Percentiles rank a stretch among this genome's conserved stretches.
These are phyloP conservation scores for Saussurea involucrata DNA, from an alignment of 129 eudicot genomes.

Conservation along the genomic window DNA sequence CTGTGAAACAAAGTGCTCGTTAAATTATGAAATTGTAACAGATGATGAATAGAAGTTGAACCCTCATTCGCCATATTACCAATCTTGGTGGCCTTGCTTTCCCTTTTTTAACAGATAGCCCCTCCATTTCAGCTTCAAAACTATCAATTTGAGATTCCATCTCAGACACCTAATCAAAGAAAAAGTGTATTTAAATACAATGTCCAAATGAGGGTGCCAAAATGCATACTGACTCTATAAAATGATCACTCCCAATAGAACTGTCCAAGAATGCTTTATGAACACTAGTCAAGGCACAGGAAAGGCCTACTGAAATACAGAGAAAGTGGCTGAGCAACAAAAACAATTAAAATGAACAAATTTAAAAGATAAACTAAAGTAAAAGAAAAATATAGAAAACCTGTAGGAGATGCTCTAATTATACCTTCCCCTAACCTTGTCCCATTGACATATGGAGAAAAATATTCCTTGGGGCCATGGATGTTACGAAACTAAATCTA, in stretches of 20 bases:
- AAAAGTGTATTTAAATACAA: neutral
- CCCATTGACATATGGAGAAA: neutral
- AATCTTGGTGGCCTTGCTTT: slow-evolving; percentile 87
- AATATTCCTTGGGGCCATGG: neutral
- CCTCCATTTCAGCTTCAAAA: slow-evolving; percentile 90
- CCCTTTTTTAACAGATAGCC: slow-evolving; percentile 72
- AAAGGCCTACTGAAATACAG: neutral
- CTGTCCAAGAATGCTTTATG: neutral
- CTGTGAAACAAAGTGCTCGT: slow-evolving; percentile 34
- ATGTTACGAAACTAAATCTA: neutral
- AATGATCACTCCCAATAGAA: neutral
- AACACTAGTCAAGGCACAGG: neutral
- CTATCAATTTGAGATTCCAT: slow-evolving; percentile 72
- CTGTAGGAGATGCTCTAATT: too few species aligned
- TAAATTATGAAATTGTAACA: neutral
- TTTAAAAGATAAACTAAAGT: neutral
- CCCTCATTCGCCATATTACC: slow-evolving; percentile 31
- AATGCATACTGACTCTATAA: neutral
- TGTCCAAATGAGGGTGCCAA: slow-evolving; percentile 3
- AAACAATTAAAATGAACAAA: neutral
- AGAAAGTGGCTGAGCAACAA: neutral
- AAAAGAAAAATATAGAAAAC: neutral
- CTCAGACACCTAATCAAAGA: slow-evolving; percentile 64
- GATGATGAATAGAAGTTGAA: neutral
- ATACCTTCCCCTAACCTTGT: slow-evolving; percentile 11